Percentiles rank a stretch among this genome's conserved stretches.
phyloP scores from a whole-genome alignment of 2,329 filamentous ascomycete species.

The Aspergillus sp. region DNA sequence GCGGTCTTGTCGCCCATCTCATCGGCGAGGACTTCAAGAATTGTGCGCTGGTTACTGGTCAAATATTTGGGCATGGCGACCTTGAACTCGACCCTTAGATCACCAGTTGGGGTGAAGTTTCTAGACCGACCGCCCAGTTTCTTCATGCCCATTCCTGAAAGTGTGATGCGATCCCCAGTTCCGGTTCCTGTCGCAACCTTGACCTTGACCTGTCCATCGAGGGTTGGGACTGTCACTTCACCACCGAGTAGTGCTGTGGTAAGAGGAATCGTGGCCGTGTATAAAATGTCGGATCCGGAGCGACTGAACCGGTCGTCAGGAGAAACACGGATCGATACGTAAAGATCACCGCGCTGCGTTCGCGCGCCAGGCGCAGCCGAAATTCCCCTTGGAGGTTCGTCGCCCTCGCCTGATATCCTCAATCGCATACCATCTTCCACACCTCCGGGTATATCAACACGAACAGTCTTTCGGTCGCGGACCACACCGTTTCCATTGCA shows the following conservation, averaged over 20 bases:
- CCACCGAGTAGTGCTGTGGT: slow-evolving; percentile 93
- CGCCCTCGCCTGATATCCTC: slow-evolving; percentile 81
- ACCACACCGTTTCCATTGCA: slow-evolving; percentile 85
- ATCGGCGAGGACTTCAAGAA: slow-evolving; percentile 94
- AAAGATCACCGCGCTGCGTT: slow-evolving; percentile 82
- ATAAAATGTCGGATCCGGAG: slow-evolving; percentile 84
- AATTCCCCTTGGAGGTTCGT: slow-evolving; percentile 78
- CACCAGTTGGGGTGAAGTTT: slow-evolving; percentile 66
- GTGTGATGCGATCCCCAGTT: slow-evolving; percentile 87
- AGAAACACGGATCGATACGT: slow-evolving; percentile 87
- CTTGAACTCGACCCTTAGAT: slow-evolving; percentile 92
- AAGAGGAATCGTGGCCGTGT: slow-evolving; percentile 87
- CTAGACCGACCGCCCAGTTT: slow-evolving; percentile 69
- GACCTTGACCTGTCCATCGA: slow-evolving; percentile 88
- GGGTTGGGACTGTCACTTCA: slow-evolving; percentile 84
- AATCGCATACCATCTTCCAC: slow-evolving; percentile 97
- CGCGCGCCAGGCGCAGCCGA: slow-evolving; percentile 65
- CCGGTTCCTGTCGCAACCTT: slow-evolving; percentile 89
- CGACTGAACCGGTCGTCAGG: slow-evolving; percentile 88
- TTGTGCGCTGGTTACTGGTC: slow-evolving; percentile 85
- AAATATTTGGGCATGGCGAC: slow-evolving; percentile 95
- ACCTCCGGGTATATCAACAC: slow-evolving; percentile 89
- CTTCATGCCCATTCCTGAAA: slow-evolving; percentile 93
- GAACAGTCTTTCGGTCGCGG: slow-evolving; percentile 80
- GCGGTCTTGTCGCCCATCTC: slow-evolving; percentile 94